phyloP scores from a whole-genome alignment of 1,284 basidiomycete species.

The Leccinum fallax region DNA sequence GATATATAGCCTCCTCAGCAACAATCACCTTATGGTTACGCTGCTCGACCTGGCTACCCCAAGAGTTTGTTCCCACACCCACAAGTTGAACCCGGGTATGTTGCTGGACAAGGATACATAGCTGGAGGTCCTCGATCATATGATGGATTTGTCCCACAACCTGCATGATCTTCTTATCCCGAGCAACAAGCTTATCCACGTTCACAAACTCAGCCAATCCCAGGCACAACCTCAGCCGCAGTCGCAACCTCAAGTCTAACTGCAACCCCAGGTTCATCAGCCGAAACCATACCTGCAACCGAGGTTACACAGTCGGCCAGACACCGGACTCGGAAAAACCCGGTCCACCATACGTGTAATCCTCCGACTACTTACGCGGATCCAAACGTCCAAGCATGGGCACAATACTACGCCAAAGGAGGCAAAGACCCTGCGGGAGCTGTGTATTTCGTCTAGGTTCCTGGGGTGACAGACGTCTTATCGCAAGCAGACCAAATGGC shows the following conservation, averaged over 20 bases:
- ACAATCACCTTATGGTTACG: constrained; percentile 40
- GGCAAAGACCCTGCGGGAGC: constrained; percentile 68
- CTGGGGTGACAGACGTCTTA: constrained; percentile 57
- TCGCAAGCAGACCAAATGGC: constrained; percentile 3
- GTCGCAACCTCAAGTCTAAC: constrained; percentile 22
- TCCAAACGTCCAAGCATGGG: constrained; percentile 79
- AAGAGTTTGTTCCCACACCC: constrained; percentile 31
- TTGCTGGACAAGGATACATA: constrained; percentile 27
- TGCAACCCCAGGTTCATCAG: constrained; percentile 28
- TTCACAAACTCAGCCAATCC: constrained; percentile 22
- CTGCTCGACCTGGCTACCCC: constrained; percentile 39
- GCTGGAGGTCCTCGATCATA: constrained; percentile 33
- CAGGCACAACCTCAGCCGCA: constrained; percentile 22
- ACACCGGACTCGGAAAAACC: constrained; percentile 21
- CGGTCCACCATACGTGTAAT: constrained; percentile 72
- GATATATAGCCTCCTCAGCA: constrained; percentile 41
- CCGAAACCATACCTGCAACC: constrained; percentile 11
- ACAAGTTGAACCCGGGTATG: constrained; percentile 43
- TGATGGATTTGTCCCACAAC: constrained; percentile 30
- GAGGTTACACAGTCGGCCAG: constrained; percentile 20
- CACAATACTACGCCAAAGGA: constrained; percentile 75
- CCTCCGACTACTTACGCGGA: constrained; percentile 66
- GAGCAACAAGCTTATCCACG: constrained; percentile 31
- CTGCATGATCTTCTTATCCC: constrained; percentile 32
- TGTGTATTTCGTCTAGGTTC: constrained; percentile 73